phyloP scores from a whole-genome alignment of 148 eudicot species.

The Bassia scoparia region DNA sequence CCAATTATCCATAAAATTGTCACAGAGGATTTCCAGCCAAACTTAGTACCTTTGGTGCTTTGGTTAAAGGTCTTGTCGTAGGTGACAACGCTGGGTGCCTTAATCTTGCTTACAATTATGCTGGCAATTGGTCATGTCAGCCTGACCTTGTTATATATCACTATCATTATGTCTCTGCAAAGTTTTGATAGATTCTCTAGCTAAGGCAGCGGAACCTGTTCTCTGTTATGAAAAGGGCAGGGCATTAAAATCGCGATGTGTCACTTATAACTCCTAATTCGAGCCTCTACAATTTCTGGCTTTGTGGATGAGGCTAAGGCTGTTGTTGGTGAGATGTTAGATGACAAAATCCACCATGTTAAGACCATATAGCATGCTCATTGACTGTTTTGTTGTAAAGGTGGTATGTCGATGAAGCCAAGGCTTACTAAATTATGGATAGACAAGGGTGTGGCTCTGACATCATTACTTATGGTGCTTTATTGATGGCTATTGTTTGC shows the following conservation, averaged over 20 bases:
- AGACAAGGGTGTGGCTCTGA: background rate
- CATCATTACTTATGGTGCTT: conserved; percentile 6
- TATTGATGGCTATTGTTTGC: too few relatives aligned
- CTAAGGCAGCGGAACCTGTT: background rate
- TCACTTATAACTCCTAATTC: background rate
- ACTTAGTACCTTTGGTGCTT: conserved; percentile 1
- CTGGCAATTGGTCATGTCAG: background rate
- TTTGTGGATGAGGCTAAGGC: background rate
- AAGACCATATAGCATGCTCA: background rate
- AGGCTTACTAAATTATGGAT: background rate
- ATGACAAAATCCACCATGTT: background rate
- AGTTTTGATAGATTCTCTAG: background rate
- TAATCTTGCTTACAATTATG: conserved; percentile 12
- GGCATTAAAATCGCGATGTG: background rate
- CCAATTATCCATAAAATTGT: background rate
- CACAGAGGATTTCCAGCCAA: background rate
- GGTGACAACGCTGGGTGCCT: conserved; percentile 30
- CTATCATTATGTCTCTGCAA: conserved; percentile 5
- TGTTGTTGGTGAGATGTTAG: background rate
- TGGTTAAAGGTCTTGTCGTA: conserved; percentile 35
- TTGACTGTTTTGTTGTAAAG: conserved; percentile 13
- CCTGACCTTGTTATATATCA: background rate
- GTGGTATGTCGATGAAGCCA: conserved; percentile 13
- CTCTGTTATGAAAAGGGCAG: background rate
- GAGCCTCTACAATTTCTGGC: background rate